phyloP scores from a whole-genome alignment of 176 grass and related monocot species.

The Poa annua region DNA sequence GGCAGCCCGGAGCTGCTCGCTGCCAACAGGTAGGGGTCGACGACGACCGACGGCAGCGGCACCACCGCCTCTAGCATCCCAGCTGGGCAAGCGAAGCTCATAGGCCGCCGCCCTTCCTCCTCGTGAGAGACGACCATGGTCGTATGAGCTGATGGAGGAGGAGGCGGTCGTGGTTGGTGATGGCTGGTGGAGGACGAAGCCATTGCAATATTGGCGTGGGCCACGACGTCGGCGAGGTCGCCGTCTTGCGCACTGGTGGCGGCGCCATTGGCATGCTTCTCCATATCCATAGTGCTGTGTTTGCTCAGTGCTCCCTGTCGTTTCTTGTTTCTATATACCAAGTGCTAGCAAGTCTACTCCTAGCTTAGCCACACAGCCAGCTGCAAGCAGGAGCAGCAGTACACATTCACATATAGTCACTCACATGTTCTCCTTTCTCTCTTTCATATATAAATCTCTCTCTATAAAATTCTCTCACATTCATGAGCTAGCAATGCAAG shows the following conservation, averaged over 20 bases:
- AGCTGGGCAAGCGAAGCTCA: neutral
- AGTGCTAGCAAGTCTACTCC: neutral
- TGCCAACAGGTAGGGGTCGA: constrained; percentile 21
- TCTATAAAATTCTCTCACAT: neutral
- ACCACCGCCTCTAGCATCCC: neutral
- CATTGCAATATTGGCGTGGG: constrained; percentile 37
- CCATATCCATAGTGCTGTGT: constrained; percentile 42
- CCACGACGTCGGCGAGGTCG: constrained; percentile 62
- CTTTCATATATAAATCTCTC: neutral
- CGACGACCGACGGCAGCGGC: neutral
- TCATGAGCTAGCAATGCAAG: constrained; percentile 13
- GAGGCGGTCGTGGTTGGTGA: constrained; percentile 1
- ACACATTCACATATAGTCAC: constrained; percentile 11
- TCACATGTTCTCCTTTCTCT: neutral
- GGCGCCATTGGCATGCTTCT: constrained; percentile 31
- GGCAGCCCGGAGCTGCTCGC: constrained; percentile 3
- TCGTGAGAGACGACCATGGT: constrained; percentile 23
- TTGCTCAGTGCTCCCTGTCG: constrained; percentile 25
- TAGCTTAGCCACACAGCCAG: constrained; percentile 4
- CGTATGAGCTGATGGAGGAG: constrained; percentile 13
- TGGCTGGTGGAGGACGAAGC: neutral
- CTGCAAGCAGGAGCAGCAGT: constrained; percentile 21
- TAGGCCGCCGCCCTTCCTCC: constrained; percentile 10
- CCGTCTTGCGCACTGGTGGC: constrained; percentile 45
- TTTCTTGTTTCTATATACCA: constrained; percentile 36